Base-by-base conservation (phyloP, 495 filamentous ascomycete genomes). In the Lasiosphaeria ovina region DNA sequence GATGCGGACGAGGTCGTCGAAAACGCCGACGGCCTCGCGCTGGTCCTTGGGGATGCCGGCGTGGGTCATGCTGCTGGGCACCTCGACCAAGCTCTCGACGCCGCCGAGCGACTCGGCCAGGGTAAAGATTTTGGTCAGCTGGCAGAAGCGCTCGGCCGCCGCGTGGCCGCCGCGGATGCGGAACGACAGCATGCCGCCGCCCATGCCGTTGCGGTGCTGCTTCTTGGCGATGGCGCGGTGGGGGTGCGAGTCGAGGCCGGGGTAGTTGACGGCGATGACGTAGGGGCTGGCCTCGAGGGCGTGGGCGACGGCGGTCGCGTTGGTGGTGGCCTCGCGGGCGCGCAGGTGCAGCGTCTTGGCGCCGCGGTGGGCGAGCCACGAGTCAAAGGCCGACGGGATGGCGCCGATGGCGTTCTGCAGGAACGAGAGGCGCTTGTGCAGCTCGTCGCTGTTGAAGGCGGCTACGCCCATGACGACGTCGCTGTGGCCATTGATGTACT, bases 391-490 rank as follows among this genome's bases (percentile, higher is more conserved):
- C 1, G 91, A 93, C 6, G 94, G 94, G 2, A 98, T 88, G 53
- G 93, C 94, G 55, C 94, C 94, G 64, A 97, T 95, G 58, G 94
- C 94, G 75, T 99, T 99, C 70, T 97, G 94, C 17, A 99, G 85
- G 82, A 98, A 99, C 34, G 83, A 74, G 35, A 98, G 85, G 34
- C 89, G 84, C 61, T 90, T 83, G 63, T 86, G 85, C 55, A 99
- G 77, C 5, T 81, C 79, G 11, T 91, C 84, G 5, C 88, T 88
- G 79, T 94, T 98, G 83, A 96, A 96, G n/a, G 94, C 94, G 17
- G 91, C 91, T 36, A 90, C 87, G 60, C 94, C 94, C 94, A 99
- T 99, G 55, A 97, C 82, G n/a, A 99, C 94, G 72, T 99, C 93
- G 74, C 87, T 81, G 76, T 99, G 94, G 6, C 94, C 94, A 71